Base-by-base conservation (phyloP, 257 asterid genomes). In the Solanum sitiens region DNA sequence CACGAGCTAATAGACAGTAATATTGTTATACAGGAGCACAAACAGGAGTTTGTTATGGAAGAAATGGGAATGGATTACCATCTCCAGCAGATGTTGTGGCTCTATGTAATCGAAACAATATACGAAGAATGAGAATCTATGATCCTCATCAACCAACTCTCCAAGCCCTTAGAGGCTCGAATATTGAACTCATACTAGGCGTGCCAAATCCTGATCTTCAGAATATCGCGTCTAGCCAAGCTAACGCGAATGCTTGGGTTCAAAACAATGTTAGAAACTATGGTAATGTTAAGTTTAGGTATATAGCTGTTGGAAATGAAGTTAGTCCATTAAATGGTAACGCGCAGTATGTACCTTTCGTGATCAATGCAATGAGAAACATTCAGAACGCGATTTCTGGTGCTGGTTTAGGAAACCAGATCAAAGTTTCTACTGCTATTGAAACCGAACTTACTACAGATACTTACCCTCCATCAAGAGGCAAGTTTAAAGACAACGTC, bases 221-320 rank as follows among this genome's bases (percentile, higher is more conserved):
- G 86, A n/a, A 23, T 14, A 5, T 90, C 23, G 92, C 93, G 8
- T 87, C 94, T 0, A 87, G 89, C 92, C 97, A 92, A 90, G 93
- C 53, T 15, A 92, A 92, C 33, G 98, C 96, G 14, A 87, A 93
- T 65, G 32, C 83, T 3, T 94, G 95, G 98, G 93, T 94, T 77
- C 94, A 89, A 86, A 88, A 88, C 92, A 93, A 95, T n/a, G 92
- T 93, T 1, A 37, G 83, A 33, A 95, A 92, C 93, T 90, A 89
- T 33, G 87, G 86, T 4, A 85, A 89, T 56, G 94, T 94, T 14
- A 82, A 68, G 3, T 91, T 92, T 88, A 72, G 89, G 6, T 93
- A 93, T 91, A 93, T 93, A 3, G 94, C 93, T 0, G 95, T 93
- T 21, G 96, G 96, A 32, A 94, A 94, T 39, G 96, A 94, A 89